phyloP scores from a whole-genome alignment of 1,284 basidiomycete species.

The Entoloma clypeatum region DNA sequence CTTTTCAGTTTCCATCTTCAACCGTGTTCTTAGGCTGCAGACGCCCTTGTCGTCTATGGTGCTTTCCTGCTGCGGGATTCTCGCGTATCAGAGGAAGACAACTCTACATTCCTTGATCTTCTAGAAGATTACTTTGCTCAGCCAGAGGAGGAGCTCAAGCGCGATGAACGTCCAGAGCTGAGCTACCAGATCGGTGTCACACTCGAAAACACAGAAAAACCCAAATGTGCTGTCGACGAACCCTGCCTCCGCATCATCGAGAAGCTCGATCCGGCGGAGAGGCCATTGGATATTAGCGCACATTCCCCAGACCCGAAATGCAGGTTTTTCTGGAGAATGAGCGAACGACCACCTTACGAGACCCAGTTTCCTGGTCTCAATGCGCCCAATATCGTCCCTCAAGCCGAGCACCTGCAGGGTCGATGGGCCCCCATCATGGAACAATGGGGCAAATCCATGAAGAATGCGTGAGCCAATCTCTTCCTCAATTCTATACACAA shows the following conservation, averaged over 20 bases:
- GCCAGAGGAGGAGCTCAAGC: constrained; percentile 52
- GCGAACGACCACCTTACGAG: constrained; percentile 68
- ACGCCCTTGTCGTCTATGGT: constrained; percentile 77
- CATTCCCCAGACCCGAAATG: constrained; percentile 89
- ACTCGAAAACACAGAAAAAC: constrained; percentile 90
- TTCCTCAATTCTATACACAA: background rate
- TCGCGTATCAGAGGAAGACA: constrained; percentile 79
- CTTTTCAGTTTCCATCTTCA: constrained; percentile 10
- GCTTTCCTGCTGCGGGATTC: constrained; percentile 82
- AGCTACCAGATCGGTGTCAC: constrained; percentile 82
- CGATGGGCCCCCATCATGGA: constrained; percentile 70
- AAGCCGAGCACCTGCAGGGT: constrained; percentile 46
- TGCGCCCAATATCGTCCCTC: constrained; percentile 77
- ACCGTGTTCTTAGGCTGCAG: constrained; percentile 53
- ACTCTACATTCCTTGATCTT: constrained; percentile 74
- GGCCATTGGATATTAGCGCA: constrained; percentile 76
- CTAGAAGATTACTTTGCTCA: constrained; percentile 88
- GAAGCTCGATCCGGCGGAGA: constrained; percentile 66
- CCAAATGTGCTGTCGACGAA: constrained; percentile 78
- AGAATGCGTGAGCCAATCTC: constrained; percentile 62
- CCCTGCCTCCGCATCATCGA: constrained; percentile 72
- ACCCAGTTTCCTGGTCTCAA: constrained; percentile 74
- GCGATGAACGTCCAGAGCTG: constrained; percentile 79
- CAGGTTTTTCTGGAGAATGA: constrained; percentile 91
- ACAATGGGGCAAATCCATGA: constrained; percentile 84